These are phyloP conservation scores for Paracorniculantispora psalliotae DNA, from an alignment of 2,329 filamentous ascomycete genomes.

Conservation along the genomic window DNA sequence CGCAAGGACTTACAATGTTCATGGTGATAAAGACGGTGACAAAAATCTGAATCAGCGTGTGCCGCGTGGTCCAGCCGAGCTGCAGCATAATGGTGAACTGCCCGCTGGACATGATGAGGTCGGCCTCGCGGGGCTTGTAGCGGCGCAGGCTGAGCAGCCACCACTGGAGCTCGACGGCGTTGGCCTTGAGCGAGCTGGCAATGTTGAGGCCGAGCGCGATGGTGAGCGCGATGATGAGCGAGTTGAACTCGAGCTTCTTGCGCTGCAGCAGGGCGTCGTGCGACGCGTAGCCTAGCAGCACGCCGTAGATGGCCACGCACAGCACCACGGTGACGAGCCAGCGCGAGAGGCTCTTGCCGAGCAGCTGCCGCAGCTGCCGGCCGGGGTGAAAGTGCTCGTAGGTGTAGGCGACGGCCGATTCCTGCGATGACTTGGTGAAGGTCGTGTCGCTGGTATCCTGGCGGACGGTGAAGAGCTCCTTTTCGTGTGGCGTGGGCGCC, in stretches of 20 bases:
- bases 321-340: conserved; percentile 28
- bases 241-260: conserved; percentile 38
- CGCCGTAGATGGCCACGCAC: conserved; percentile 24
- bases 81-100: conserved; percentile 21
- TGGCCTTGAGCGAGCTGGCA: conserved; percentile 37
- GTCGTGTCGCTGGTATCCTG: background rate
- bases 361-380: conserved; percentile 19
- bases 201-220: conserved; percentile 39
- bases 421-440: background rate
- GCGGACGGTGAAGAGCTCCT: background rate
- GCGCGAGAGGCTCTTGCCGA: conserved; percentile 16
- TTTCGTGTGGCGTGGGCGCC: background rate
- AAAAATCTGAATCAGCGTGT: conserved; percentile 18
- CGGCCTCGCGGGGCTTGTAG: conserved; percentile 31
- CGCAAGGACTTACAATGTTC: conserved; percentile 20
- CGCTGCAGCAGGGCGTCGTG: conserved; percentile 26
- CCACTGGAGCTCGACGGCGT: conserved; percentile 42
- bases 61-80: conserved; percentile 17
- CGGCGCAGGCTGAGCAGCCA: conserved; percentile 35
- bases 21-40: conserved; percentile 20
- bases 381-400: conserved; percentile 19
- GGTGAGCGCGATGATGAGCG: conserved; percentile 38
- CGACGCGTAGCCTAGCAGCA: conserved; percentile 25
- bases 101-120: conserved; percentile 21
- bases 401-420: conserved; percentile 15